phyloP scores from a whole-genome alignment of 2,329 filamentous ascomycete genomes.

The Ophiostoma sp. region DNA sequence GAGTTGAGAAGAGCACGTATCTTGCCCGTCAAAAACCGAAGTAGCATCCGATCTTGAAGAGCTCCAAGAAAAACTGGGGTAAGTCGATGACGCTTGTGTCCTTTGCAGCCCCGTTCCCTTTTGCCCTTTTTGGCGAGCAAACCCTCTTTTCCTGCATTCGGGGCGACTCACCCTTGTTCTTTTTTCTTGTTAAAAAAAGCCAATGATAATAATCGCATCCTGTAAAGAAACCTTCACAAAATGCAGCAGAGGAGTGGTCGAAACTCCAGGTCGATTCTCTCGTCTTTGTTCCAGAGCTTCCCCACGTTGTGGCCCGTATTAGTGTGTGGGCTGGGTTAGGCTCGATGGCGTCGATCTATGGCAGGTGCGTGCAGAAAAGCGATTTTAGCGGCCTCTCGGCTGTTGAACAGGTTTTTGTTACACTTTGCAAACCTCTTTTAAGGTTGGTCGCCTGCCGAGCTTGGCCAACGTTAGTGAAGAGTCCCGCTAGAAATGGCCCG shows the following conservation, averaged over 20 bases:
- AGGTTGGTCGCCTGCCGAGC: background rate
- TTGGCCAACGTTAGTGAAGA: no score
- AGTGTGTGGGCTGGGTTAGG: background rate
- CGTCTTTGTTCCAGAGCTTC: background rate
- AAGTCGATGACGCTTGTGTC: background rate
- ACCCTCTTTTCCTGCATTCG: no score
- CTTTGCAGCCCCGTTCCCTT: background rate
- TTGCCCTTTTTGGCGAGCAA: background rate
- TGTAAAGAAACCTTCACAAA: no score
- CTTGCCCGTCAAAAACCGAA: background rate
- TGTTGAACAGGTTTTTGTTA: slow-evolving; percentile 6
- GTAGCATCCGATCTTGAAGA: background rate
- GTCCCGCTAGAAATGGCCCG: slow-evolving; percentile 4
- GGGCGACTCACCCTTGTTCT: no score
- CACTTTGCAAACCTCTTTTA: background rate
- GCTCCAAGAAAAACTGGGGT: background rate
- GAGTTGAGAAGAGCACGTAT: background rate
- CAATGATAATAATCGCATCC: no score
- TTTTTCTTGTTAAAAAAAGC: no score
- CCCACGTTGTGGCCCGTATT: background rate
- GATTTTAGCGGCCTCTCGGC: background rate
- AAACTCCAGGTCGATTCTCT: background rate
- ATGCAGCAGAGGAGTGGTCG: background rate
- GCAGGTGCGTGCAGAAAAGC: background rate
- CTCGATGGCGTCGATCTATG: background rate